Conservation (phyloP, 306 rosid species). For the Rosa multiflora region DNA sequence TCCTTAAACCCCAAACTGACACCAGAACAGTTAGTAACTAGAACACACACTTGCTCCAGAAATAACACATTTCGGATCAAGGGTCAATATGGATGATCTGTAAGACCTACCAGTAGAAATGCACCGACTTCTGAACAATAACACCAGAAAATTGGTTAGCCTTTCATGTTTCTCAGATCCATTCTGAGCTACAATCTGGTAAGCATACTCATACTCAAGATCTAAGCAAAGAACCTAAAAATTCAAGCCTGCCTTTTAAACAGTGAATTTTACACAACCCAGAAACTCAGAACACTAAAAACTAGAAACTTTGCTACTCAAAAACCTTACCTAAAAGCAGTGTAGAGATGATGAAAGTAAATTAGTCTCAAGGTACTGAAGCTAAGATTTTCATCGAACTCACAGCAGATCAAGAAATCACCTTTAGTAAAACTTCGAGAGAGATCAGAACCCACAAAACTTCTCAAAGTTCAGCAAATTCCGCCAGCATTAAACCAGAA, state of each 20-base stretch:
- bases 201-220: slow-evolving; percentile 4
- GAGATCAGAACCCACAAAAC: slow-evolving; percentile 17
- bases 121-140: slow-evolving; percentile 1
- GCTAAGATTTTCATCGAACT: not conserved
- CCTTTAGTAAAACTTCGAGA: not conserved
- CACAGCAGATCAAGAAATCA: slow-evolving; percentile 13
- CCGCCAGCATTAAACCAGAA: not conserved
- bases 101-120: slow-evolving; percentile 6
- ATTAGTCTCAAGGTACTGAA: not conserved
- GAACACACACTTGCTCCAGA: not conserved
- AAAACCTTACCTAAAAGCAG: not conserved
- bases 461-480: not conserved
- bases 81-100: not conserved
- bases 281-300: slow-evolving; percentile 4
- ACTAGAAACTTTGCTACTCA: not conserved
- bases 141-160: not conserved
- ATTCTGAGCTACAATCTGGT: slow-evolving; percentile 14
- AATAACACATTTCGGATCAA: slow-evolving; percentile 2
- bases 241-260: slow-evolving; percentile 7
- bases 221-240: slow-evolving; percentile 22
- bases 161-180: not conserved
- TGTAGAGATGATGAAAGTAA: not conserved
- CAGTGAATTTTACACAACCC: slow-evolving; percentile 26
- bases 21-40: slow-evolving; percentile 19
- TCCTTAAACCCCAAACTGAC: slow-evolving; percentile 25